These are phyloP conservation scores for Inosperma sp. DNA, from an alignment of 768 basidiomycete species.

Conservation along the genomic window DNA sequence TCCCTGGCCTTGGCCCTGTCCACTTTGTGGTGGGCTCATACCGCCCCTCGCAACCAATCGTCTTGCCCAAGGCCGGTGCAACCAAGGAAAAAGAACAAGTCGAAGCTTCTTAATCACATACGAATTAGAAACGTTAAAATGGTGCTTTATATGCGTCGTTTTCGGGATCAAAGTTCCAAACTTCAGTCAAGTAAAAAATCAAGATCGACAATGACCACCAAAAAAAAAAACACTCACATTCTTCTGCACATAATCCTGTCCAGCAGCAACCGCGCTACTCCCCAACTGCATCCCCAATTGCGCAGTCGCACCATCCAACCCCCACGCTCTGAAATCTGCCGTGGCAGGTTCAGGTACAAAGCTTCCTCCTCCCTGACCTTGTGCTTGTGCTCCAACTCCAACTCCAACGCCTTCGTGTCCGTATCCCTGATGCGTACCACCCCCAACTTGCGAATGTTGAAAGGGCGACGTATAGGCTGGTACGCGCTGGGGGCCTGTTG, in stretches of 20 bases:
- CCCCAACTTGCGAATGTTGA: conserved; percentile 39
- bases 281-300: conserved; percentile 97
- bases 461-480: conserved; percentile 48
- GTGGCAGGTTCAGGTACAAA: too few species aligned
- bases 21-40: conserved; percentile 20
- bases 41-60: conserved; percentile 30
- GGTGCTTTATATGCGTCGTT: conserved; percentile 74
- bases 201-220: conserved; percentile 10
- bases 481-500: conserved; percentile 24
- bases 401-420: background rate
- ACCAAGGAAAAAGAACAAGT: conserved; percentile 92
- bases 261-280: conserved; percentile 84
- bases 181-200: conserved; percentile 37
- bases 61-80: conserved; percentile 83
- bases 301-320: conserved; percentile 88
- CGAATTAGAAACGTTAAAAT: conserved; percentile 94
- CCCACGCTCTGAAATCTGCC: conserved; percentile 68
- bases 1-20: conserved; percentile 54
- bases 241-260: conserved; percentile 93
- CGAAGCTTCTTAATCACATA: conserved; percentile 90
- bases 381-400: conserved; percentile 33
- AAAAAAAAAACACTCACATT: conserved; percentile 54
- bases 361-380: too few species aligned
- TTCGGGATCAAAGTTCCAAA: conserved; percentile 77
- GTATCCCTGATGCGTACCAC: conserved; percentile 13